Conservation (phyloP, 2,329 filamentous ascomycete genomes). For the Scedosporium dehoogii region DNA sequence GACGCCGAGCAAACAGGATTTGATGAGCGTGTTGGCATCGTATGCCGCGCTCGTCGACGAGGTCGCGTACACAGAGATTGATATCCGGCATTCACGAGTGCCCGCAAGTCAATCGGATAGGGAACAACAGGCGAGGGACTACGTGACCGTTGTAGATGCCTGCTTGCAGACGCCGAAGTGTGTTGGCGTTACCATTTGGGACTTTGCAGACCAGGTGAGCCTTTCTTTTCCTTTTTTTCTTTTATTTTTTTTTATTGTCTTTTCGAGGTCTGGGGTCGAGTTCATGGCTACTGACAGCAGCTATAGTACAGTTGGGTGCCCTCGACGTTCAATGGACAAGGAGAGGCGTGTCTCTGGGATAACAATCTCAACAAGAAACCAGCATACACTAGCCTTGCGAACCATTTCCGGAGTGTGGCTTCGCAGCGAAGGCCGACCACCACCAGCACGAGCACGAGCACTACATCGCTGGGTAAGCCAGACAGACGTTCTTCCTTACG, state of each 20-base stretch:
- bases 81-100: slow-evolving; percentile 31
- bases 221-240: too few species aligned
- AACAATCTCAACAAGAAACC: slow-evolving; percentile 14
- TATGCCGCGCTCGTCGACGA: slow-evolving; percentile 36
- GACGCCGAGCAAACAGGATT: slow-evolving; percentile 22
- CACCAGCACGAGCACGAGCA: background rate
- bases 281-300: background rate
- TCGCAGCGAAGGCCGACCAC: background rate
- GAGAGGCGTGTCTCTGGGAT: slow-evolving; percentile 13
- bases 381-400: slow-evolving; percentile 9
- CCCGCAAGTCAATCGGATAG: slow-evolving; percentile 28
- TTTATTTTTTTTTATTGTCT: too few species aligned
- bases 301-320: slow-evolving; percentile 7
- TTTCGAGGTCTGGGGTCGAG: too few species aligned
- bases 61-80: slow-evolving; percentile 32
- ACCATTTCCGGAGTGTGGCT: slow-evolving; percentile 1
- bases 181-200: slow-evolving; percentile 29
- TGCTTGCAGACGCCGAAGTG: slow-evolving; percentile 21
- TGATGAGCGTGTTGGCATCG: slow-evolving; percentile 30
- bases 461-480: background rate
- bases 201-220: slow-evolving; percentile 21
- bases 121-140: slow-evolving; percentile 34
- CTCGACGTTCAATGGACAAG: slow-evolving; percentile 5
- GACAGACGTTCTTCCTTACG: background rate
- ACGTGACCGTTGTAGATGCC: slow-evolving; percentile 23